These are phyloP conservation scores for Testicularia cyperi DNA, from an alignment of 1,284 basidiomycete genomes.

Conservation along the genomic window DNA sequence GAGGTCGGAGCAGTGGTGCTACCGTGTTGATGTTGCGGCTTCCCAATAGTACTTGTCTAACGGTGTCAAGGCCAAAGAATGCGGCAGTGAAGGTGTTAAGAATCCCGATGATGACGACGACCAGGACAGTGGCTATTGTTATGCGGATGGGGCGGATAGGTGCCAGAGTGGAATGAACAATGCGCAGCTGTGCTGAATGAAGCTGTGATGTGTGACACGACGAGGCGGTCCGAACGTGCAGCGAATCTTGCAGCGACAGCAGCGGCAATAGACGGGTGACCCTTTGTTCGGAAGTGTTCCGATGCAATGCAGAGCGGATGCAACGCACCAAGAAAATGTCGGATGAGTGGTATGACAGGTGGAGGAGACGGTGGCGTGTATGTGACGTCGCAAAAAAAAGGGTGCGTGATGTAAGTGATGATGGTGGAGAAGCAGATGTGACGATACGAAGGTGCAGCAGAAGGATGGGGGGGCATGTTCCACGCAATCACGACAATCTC, in stretches of 20 bases:
- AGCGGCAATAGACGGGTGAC: not conserved
- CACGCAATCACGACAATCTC: too few relatives aligned
- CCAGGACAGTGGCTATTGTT: too few relatives aligned
- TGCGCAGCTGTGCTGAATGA: not conserved
- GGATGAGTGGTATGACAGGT: not conserved
- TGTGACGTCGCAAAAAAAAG: not conserved
- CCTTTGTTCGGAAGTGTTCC: too few relatives aligned
- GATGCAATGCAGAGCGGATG: not conserved
- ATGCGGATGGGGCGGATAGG: not conserved
- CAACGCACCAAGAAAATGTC: not conserved
- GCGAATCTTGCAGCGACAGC: not conserved
- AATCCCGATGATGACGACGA: too few relatives aligned
- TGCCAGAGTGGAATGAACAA: not conserved
- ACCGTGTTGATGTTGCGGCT: too few relatives aligned
- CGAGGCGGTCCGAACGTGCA: too few relatives aligned
- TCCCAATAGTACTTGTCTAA: too few relatives aligned
- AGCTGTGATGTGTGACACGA: too few relatives aligned
- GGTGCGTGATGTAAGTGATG: not conserved
- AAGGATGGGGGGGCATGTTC: not conserved
- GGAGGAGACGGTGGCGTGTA: not conserved
- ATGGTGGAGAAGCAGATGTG: not conserved
- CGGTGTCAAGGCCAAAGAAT: too few relatives aligned
- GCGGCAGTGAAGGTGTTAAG: too few relatives aligned
- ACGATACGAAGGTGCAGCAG: constrained; percentile 1
- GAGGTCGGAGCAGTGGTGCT: not conserved